phyloP scores from a whole-genome alignment of 345 rosid genomes.

The Capsella bursapastoris region DNA sequence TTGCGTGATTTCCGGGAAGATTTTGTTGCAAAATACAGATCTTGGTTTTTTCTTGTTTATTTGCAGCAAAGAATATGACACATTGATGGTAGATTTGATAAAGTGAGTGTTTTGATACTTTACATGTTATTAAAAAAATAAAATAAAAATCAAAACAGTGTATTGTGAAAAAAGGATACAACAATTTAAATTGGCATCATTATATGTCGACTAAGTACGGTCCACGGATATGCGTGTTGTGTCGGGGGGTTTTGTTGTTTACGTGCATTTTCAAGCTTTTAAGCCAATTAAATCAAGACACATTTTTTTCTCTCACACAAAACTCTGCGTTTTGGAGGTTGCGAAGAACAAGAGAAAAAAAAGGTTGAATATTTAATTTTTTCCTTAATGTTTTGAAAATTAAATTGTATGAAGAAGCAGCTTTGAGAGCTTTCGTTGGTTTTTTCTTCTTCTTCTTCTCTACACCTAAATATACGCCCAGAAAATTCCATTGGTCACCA shows the following conservation, averaged over 20 bases:
- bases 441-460: not conserved
- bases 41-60: not conserved
- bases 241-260: slow-evolving; percentile 15
- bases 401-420: slow-evolving; percentile 16
- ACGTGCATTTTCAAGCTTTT: not conserved
- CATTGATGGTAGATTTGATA: not conserved
- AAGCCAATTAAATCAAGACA: slow-evolving; percentile 13
- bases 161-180: not conserved
- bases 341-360: not conserved
- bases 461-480: slow-evolving; percentile 20
- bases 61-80: not conserved
- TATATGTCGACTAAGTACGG: slow-evolving; percentile 9
- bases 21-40: not conserved
- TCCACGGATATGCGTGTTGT: slow-evolving; percentile 8
- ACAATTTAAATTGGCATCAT: slow-evolving; percentile 22
- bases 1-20: too few species aligned
- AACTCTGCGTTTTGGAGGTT: not conserved
- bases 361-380: too few species aligned
- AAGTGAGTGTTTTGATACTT: not conserved
- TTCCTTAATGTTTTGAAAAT: not conserved
- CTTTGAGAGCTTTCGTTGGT: slow-evolving; percentile 21
- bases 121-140: not conserved
- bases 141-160: not conserved
- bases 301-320: not conserved
- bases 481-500: slow-evolving; percentile 25